These are phyloP conservation scores for Cordyceps militaris DNA, from an alignment of 2,329 filamentous ascomycete species.

Conservation along the genomic window DNA sequence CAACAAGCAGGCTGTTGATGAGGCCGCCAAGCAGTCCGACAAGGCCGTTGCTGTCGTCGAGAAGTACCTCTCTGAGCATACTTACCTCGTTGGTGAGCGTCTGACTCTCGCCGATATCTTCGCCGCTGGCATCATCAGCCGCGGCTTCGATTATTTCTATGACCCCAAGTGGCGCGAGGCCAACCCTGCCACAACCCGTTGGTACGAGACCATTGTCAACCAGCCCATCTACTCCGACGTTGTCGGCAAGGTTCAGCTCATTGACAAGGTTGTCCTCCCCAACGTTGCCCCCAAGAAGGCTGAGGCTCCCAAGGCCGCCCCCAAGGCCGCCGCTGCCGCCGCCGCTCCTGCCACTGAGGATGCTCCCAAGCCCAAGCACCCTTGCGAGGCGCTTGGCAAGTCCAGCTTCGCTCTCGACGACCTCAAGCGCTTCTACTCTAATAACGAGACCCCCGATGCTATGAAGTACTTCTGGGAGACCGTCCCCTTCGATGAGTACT, in stretches of 20 bases:
- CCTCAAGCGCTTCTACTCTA: slow-evolving; percentile 99
- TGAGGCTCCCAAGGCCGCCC: slow-evolving; percentile 54
- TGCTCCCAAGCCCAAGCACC: slow-evolving; percentile 90
- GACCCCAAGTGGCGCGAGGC: slow-evolving; percentile 80
- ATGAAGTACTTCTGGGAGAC: slow-evolving; percentile 99
- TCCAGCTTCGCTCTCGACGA: slow-evolving; percentile 83
- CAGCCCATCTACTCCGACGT: slow-evolving; percentile 85
- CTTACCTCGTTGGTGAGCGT: slow-evolving; percentile 95
- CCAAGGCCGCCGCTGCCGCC: slow-evolving; percentile 30
- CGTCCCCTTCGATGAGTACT: slow-evolving; percentile 90
- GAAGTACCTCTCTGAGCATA: slow-evolving; percentile 84
- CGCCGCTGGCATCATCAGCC: slow-evolving; percentile 67
- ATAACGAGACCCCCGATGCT: slow-evolving; percentile 78
- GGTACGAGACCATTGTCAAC: slow-evolving; percentile 91
- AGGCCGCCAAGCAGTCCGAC: slow-evolving; percentile 60
- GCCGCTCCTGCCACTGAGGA: slow-evolving; percentile 33
- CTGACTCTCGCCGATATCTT: slow-evolving; percentile 95
- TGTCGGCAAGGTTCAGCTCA: slow-evolving; percentile 65
- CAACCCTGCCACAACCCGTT: slow-evolving; percentile 82
- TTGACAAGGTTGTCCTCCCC: slow-evolving; percentile 71
- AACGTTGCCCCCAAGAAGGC: slow-evolving; percentile 71
- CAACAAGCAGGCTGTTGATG: slow-evolving; percentile 97
- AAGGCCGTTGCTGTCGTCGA: slow-evolving; percentile 70
- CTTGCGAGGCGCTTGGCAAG: slow-evolving; percentile 75
- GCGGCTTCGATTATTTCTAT: slow-evolving; percentile 90